A percentile compares a stretch with the other conserved stretches of the same genome.
Conservation (phyloP, 352 stramenopile species). For the Pythium biforme region DNA sequence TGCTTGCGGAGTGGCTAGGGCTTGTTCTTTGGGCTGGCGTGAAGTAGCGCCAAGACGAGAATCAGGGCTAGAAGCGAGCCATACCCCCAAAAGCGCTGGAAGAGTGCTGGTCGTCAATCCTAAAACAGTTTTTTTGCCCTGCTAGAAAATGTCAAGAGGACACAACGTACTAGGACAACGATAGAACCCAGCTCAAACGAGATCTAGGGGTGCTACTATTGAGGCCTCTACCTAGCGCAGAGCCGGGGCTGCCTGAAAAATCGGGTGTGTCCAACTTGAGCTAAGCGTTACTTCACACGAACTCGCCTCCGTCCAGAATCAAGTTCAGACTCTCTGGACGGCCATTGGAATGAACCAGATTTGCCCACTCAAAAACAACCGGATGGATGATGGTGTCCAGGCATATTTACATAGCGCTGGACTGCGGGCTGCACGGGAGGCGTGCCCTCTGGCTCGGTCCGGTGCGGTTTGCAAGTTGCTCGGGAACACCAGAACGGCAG, state of each 20-base stretch:
- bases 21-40: constrained; percentile 7
- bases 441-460: no score
- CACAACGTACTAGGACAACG: neutral
- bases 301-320: constrained; percentile 1
- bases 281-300: constrained; percentile 12
- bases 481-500: no score
- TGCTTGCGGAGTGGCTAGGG: constrained; percentile 3
- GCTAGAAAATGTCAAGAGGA: neutral
- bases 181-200: neutral
- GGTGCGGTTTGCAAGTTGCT: no score
- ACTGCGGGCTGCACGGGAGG: neutral
- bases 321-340: constrained; percentile 7
- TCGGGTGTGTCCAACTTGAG: constrained; percentile 4
- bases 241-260: constrained; percentile 3
- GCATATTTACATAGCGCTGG: constrained; percentile 1
- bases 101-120: neutral
- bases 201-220: constrained; percentile 7
- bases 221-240: constrained; percentile 7
- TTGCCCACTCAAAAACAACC: constrained; percentile 9
- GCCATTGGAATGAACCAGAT: constrained; percentile 14
- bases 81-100: neutral
- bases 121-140: neutral
- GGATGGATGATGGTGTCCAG: constrained; percentile 12
- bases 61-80: constrained; percentile 16
- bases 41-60: constrained; percentile 10